Evolutionary conservation across 2,329 filamentous ascomycete genomes (phyloP), one percentile per base, ranked within the genome.

Genomic region (Bipolaris sorokiniana): DNA sequence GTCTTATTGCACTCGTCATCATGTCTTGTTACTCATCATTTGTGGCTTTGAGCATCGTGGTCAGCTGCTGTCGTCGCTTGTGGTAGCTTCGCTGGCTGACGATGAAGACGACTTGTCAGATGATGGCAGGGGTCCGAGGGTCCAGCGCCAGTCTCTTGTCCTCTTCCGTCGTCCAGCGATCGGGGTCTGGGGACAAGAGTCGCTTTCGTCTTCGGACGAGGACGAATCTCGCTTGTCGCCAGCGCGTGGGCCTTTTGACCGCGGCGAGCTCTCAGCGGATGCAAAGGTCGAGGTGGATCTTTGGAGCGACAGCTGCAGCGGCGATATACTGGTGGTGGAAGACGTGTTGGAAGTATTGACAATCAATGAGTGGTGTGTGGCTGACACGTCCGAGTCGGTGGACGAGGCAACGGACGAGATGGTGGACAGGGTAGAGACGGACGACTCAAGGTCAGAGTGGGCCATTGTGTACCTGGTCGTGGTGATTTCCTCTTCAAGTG

Each of bases 401-500:
- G 62, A 47, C 3, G 63, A 59, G 10, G 59, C 53, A 11, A 49
- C 38, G 0, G 69, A 62, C 11, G 65, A 58, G 50, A 69, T 59
- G 2, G 72, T 69, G 4, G 67, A 66, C 18, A 73, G 58, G 9
- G 75, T 70, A 7, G 71, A 76, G 26, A 68, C 68, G 5, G 81
- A 76, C 46, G 79, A 76, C 7, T 79, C 73, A 10, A 87, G 73
- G 67, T 88, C 85, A 0, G 82, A 83, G 62, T 87, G 84, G 36
- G 81, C 81, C 50, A 82, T 73, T 5, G 81, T 83, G 71, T 85
- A 88, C 54, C 76, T 80, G 38, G 80, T 78, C 2, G 80, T 88
- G 60, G 78, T 79, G 64, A 88, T 86, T 54, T 86, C 84, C 67
- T 88, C 85, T 44, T 84, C 84, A 23, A 87, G 70, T 16, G 83